Evolutionary conservation across 2,329 filamentous ascomycete species (phyloP).

Genomic region (Trichoderma koningiopsis): DNA sequence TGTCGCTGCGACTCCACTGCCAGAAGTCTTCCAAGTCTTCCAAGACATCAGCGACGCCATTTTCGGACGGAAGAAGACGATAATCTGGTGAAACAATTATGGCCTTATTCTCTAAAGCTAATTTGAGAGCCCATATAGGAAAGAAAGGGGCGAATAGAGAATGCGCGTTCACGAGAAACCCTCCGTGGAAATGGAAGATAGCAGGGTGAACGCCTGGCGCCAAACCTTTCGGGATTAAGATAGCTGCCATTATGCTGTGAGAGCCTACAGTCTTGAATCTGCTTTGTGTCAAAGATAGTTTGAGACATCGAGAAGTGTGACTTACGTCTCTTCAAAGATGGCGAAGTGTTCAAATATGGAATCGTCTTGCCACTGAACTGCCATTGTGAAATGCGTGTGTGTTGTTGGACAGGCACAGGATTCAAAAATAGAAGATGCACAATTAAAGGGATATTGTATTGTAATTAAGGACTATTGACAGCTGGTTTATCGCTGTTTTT

Average conservation of each 20-base stretch:
- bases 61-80: background rate
- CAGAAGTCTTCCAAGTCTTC: background rate
- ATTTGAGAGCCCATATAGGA: background rate
- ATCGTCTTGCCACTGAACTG: background rate
- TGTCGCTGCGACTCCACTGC: background rate
- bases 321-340: background rate
- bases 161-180: background rate
- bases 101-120: background rate
- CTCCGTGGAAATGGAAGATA: background rate
- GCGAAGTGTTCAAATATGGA: background rate
- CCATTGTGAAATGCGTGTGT: background rate
- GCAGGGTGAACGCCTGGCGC: background rate
- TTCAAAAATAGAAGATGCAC: background rate
- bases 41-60: background rate
- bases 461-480: background rate
- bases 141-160: background rate
- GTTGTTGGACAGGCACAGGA: background rate
- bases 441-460: background rate
- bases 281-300: background rate
- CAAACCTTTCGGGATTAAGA: background rate
- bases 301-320: background rate
- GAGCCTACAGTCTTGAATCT: background rate
- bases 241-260: background rate
- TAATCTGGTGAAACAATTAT: background rate
- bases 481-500: background rate